phyloP scores from a whole-genome alignment of 768 basidiomycete species.

The Dioszegia hungarica region DNA sequence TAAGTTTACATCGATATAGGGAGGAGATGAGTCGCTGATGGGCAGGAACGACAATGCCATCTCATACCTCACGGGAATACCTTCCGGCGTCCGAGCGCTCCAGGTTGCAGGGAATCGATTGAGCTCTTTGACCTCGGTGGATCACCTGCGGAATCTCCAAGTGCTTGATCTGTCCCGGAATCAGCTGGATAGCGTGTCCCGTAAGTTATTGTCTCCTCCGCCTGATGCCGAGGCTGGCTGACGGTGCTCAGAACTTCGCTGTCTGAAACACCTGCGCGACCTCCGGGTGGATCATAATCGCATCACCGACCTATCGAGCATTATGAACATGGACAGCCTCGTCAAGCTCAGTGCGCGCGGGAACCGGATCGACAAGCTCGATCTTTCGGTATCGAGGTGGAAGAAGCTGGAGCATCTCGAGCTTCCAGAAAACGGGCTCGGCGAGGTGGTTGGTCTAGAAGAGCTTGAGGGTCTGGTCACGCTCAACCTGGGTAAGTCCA shows the following conservation, averaged over 20 bases:
- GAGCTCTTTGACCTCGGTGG: constrained; percentile 79
- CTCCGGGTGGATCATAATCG: constrained; percentile 83
- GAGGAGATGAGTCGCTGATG: constrained; percentile 54
- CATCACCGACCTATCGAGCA: constrained; percentile 67
- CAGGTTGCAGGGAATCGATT: constrained; percentile 57
- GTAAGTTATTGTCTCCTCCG: constrained; percentile 55
- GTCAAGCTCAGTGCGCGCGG: constrained; percentile 74
- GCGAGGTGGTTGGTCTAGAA: constrained; percentile 59
- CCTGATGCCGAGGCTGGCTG: background rate
- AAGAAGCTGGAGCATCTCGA: constrained; percentile 71
- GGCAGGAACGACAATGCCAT: constrained; percentile 49
- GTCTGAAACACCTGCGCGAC: constrained; percentile 8
- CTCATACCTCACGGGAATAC: constrained; percentile 52
- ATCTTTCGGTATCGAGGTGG: constrained; percentile 50
- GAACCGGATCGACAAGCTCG: constrained; percentile 59
- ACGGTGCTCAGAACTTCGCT: background rate
- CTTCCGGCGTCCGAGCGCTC: constrained; percentile 47
- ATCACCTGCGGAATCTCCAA: constrained; percentile 78
- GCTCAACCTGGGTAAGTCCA: constrained; percentile 74
- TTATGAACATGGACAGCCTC: constrained; percentile 73
- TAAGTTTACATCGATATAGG: constrained; percentile 53
- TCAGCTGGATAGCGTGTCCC: constrained; percentile 76
- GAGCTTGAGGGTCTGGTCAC: constrained; percentile 54
- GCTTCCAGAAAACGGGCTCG: constrained; percentile 69
- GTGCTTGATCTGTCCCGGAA: constrained; percentile 86